Percentiles rank a stretch among this genome's conserved stretches.
Conservation (phyloP, 2,329 filamentous ascomycete genomes). For the Colletotrichum noveboracense region DNA sequence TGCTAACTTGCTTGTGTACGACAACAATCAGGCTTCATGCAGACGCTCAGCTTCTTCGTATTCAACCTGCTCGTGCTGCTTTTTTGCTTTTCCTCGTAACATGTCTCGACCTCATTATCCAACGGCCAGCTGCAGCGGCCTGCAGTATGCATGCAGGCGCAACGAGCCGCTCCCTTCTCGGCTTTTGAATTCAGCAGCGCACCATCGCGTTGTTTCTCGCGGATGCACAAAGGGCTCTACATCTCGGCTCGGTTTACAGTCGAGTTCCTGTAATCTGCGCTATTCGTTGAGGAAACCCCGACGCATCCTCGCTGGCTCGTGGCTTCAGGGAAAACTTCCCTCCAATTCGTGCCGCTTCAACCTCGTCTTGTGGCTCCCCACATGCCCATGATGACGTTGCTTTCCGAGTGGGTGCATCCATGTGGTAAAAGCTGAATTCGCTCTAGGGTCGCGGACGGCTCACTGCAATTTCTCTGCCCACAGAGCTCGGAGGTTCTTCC, state of each 20-base stretch:
- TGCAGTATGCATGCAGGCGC: background rate
- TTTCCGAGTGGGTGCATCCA: background rate
- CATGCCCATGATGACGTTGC: background rate
- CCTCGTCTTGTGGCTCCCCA: background rate
- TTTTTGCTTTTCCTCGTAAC: background rate
- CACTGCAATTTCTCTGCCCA: background rate
- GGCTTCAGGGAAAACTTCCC: background rate
- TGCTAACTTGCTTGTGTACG: background rate
- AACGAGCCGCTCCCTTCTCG: background rate
- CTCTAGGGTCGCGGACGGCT: background rate
- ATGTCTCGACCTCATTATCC: background rate
- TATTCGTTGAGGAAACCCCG: background rate
- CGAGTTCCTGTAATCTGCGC: background rate
- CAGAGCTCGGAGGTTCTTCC: background rate
- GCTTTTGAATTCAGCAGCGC: background rate
- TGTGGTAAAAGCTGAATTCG: background rate
- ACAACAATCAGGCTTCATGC: background rate
- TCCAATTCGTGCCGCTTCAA: background rate
- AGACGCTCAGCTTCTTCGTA: background rate
- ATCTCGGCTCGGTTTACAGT: background rate
- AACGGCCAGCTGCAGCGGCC: background rate
- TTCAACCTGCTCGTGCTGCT: background rate
- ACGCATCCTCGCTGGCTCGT: background rate
- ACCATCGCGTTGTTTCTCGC: background rate
- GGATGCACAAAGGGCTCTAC: background rate